These are phyloP conservation scores for Cystobasidium pallidum DNA, from an alignment of 1,284 basidiomycete genomes.

Conservation along the genomic window DNA sequence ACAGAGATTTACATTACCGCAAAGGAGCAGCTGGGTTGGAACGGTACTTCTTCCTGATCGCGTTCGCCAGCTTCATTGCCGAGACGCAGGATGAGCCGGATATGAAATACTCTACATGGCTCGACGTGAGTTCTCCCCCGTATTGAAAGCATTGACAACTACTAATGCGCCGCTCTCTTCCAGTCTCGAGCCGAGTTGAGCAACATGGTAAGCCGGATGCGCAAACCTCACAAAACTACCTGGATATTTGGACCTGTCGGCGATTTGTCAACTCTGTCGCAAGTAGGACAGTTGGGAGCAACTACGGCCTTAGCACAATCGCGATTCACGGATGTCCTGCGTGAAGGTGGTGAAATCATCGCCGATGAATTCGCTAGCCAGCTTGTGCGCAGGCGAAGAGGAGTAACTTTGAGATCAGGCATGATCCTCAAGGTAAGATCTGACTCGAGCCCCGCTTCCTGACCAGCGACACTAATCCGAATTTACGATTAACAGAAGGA, in stretches of 20 bases:
- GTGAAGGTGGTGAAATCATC: slow-evolving; percentile 79
- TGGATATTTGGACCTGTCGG: slow-evolving; percentile 86
- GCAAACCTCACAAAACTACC: slow-evolving; percentile 67
- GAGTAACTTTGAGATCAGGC: slow-evolving; percentile 90
- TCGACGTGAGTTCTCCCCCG: slow-evolving; percentile 64
- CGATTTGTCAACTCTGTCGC: slow-evolving; percentile 67
- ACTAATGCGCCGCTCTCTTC: neutral
- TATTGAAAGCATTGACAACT: neutral
- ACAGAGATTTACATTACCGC: slow-evolving; percentile 55
- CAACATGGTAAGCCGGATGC: slow-evolving; percentile 78
- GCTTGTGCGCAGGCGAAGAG: slow-evolving; percentile 86
- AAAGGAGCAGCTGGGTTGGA: slow-evolving; percentile 61
- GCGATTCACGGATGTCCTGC: slow-evolving; percentile 64
- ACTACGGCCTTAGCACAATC: slow-evolving; percentile 27
- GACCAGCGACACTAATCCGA: slow-evolving; percentile 61
- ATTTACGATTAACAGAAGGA: slow-evolving; percentile 33
- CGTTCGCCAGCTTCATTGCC: slow-evolving; percentile 89
- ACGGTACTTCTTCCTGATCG: slow-evolving; percentile 85
- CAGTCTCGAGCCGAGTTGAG: slow-evolving; percentile 86
- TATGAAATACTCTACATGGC: slow-evolving; percentile 81
- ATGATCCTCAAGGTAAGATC: slow-evolving; percentile 62
- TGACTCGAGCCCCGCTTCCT: no score
- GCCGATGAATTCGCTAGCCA: slow-evolving; percentile 94
- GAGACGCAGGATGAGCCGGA: slow-evolving; percentile 66
- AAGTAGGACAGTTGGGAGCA: slow-evolving; percentile 21